Evolutionary conservation across 441 rosid species (phyloP), one percentile per base, ranked within the genome.

Genomic region (Jatropha multifida): DNA sequence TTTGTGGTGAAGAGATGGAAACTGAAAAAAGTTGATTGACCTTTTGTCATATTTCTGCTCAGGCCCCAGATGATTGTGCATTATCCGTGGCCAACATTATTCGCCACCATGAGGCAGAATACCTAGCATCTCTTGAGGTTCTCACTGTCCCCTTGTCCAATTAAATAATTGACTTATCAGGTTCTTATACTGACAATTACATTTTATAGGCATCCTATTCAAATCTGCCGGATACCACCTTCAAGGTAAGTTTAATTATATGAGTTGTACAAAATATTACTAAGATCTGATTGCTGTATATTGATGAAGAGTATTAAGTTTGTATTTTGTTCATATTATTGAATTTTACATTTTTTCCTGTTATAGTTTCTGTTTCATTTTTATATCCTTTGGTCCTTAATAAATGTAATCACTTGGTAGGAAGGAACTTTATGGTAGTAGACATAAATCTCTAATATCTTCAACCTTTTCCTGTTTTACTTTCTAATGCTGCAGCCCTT

Each of bases 111-210:
- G 99, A 96, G 79, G 75, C 98, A 69, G 92, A 92, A 84, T 94
- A 96, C 84, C 79, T 96, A 81, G 76, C 92, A 76, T 89, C 97
- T 64, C 96, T 96, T 68, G 93, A 94, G 99, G 99, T 96, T 72
- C 68, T 77, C 18, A 77, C 11, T 48, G 38, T 79, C 70, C 69
- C 68, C 48, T 74, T 68, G 23, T n/a, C 44, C 66, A 40, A 52
- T 73, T 71, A 49, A 59, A 55, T 46, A 56, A 55, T 72, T 80
- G 73, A 13, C 61, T 54, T 73, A 73, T 68, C 3, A 14, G 8
- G 63, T 51, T 48, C 51, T 32, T n/a, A n/a, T 32, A 46, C 84
- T 74, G 52, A 85, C 42, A 54, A 10, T 26, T 32, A 26, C 54
- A 2, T 18, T 75, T 82, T 74, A 78, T 89, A 96, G 99, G 96